These are phyloP conservation scores for Pichia exigua DNA, from an alignment of 805 yeast genomes.

Conservation along the genomic window DNA sequence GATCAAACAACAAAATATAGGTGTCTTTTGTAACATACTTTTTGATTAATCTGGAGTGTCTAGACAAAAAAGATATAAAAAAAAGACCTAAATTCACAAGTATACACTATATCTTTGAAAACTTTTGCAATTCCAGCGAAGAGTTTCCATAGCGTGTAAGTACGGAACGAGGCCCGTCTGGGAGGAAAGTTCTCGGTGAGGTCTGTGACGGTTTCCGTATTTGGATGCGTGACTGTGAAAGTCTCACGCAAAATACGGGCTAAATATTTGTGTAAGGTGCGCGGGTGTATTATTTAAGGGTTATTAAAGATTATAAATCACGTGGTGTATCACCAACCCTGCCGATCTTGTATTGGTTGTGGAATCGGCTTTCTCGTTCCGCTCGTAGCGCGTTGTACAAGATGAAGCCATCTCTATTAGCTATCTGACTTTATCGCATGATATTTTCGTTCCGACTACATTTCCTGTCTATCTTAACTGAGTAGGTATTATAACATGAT, in stretches of 20 bases:
- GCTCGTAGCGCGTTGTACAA: not conserved
- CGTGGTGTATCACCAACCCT: too few species aligned
- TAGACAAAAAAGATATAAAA: not conserved
- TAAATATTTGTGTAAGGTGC: not conserved
- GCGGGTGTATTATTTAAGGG: not conserved
- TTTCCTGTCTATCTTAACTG: not conserved
- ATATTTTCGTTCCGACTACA: not conserved
- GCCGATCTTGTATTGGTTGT: not conserved
- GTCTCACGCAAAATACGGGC: not conserved
- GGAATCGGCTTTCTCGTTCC: not conserved
- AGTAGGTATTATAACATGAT: not conserved
- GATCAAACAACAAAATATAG: not conserved
- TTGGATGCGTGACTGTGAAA: not conserved
- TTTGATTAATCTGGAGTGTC: conserved; percentile 1
- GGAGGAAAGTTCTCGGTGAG: not conserved
- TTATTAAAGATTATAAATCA: too few species aligned
- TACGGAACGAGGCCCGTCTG: not conserved
- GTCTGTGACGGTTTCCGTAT: not conserved
- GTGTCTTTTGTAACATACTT: not conserved
- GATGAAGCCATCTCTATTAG: not conserved
- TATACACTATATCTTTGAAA: not conserved
- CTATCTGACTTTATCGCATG: not conserved
- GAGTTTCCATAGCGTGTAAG: not conserved
- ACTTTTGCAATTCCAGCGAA: not conserved
- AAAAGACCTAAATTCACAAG: not conserved